Base-by-base conservation (phyloP, 306 rosid genomes). In the Castanea crenata region DNA sequence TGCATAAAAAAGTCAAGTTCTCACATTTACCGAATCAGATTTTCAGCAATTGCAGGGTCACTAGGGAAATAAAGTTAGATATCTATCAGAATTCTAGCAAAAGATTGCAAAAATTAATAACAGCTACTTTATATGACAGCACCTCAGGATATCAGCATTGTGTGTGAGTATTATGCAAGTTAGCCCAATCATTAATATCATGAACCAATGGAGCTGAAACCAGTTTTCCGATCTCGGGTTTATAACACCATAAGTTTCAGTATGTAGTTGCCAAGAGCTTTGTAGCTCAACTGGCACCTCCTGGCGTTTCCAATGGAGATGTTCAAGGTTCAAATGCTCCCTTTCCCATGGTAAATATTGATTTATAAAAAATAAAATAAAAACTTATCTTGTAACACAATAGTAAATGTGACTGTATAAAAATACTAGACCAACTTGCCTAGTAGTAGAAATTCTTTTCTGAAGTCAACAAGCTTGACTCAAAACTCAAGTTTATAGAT, bases 371-470 rank as follows among this genome's bases (percentile, higher is more conserved):
- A 7, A 7, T 8, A 8, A 2, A 41, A 41, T 1, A 35, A 35
- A 41, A 41, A 0, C 8, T 7, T 7, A 7, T 38, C 11, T 41
- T 41, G 8, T 41, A 49, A 49, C 54, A 12, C 54, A 49, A 49
- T 12, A 49, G 57, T 51, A 73, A 75, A 19, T 38, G 55, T 41
- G 78, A 69, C 71, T 20, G 16, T 27, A 58, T 55, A 74, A 41
- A 19, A 65, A 54, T 41, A 73, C n/a, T 56, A 41, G 67, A 73
- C 44, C 73, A 78, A 27, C 64, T 73, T 73, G 55, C 75, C 75
- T 71, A 75, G 71, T 18, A 18, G 76, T 62, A 70, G 34, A 70
- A 67, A 78, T 76, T 76, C 69, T 64, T 65, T 84, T 80, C 69
- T 29, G 72, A 69, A 76, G 63, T 25, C 32, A 78, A 74, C 44